Base-by-base conservation (phyloP, 805 yeast species). In the Pichia exigua region DNA sequence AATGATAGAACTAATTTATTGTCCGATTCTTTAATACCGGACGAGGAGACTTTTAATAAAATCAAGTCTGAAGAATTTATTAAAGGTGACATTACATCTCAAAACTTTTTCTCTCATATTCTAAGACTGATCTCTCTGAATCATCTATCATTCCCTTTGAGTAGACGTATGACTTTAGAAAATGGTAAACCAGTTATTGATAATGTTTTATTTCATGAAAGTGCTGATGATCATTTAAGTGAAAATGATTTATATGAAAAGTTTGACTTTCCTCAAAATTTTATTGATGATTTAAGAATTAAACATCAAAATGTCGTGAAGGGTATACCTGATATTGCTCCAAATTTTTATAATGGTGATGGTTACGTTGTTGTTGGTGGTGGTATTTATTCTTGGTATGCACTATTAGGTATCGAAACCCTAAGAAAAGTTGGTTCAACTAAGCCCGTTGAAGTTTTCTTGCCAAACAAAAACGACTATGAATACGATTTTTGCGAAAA, bases 331-430 rank as follows among this genome's bases (percentile, higher is more conserved):
- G 49, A 57, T 24, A 48, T 56, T 15, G 51, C 49, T 12, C 69
- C 71, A 4, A 47, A 55, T 17, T 65, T 66, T 44, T 68, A 66
- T 52, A 50, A 53, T 7, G 72, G 71, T 32, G 57, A 61, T 48
- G 72, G 92, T 79, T 27, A 81, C 74, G 84, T 85, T 1, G 79
- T 79, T 60, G 90, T 87, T 28, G 95, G 92, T 38, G 95, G 95
- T 43, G 94, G 91, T 3, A 78, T 77, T 58, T 85, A 81, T 66
- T 81, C 86, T 55, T 83, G 92, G 76, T 73, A 84, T 59, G 79
- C 88, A 5, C 68, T 85, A 41, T 69, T 85, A 24, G 79, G 87
- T 11, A 76, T 88, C 50, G 77, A 77, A 59, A 75, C 83, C 54
- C 66, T 89, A 47, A 72, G 96, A 60, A 78, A 81, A 41, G 70